These are phyloP conservation scores for Cetradonia linearis DNA, from an alignment of 495 filamentous ascomycete genomes.

Conservation along the genomic window DNA sequence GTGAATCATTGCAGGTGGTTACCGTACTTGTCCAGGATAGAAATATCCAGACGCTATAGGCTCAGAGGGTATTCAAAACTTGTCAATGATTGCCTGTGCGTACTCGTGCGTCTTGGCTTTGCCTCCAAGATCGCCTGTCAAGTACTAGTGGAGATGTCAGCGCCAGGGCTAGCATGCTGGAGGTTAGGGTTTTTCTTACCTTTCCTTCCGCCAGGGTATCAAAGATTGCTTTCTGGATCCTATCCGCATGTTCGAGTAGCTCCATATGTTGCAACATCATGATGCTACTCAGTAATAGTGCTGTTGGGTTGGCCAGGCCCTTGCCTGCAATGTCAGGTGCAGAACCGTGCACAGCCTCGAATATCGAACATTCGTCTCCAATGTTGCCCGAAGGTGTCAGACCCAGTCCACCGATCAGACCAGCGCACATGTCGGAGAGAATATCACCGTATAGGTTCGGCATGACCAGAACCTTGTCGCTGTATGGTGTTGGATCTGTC, in stretches of 20 bases:
- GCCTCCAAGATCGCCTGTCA: constrained; percentile 92
- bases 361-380: constrained; percentile 97
- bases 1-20: neutral
- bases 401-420: constrained; percentile 93
- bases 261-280: constrained; percentile 99
- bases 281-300: constrained; percentile 78
- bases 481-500: constrained; percentile 87
- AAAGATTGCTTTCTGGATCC: constrained; percentile 91
- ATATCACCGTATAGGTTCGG: constrained; percentile 99
- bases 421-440: constrained; percentile 98
- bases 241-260: constrained; percentile 68
- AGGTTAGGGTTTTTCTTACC: constrained; percentile 35
- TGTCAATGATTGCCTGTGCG: constrained; percentile 78
- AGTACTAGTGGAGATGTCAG: constrained; percentile 37
- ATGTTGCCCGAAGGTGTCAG: constrained; percentile 97
- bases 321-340: constrained; percentile 97
- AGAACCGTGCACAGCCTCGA: constrained; percentile 97
- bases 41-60: neutral
- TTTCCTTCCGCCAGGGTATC: constrained; percentile 91
- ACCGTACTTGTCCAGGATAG: neutral
- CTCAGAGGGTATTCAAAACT: constrained; percentile 46
- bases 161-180: neutral
- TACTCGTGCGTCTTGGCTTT: constrained; percentile 90
- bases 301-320: constrained; percentile 89
- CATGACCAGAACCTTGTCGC: constrained; percentile 99